These are phyloP conservation scores for Hirschfeldia incana DNA, from an alignment of 345 rosid species.

Conservation along the genomic window DNA sequence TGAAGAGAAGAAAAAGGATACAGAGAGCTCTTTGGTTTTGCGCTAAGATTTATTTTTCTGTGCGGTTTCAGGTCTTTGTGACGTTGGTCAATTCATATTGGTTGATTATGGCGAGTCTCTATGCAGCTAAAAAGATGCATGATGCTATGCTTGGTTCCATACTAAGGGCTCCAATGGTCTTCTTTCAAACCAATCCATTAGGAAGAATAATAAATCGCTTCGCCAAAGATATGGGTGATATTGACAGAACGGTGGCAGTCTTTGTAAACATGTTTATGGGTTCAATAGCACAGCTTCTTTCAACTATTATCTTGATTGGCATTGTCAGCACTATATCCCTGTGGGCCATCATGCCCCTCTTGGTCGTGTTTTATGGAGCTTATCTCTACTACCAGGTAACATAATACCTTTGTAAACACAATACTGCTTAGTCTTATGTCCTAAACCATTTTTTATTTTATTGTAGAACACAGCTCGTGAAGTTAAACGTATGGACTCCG, in stretches of 20 bases:
- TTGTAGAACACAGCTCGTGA: conserved; percentile 94
- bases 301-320: conserved; percentile 91
- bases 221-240: conserved; percentile 95
- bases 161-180: conserved; percentile 95
- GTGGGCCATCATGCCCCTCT: conserved; percentile 97
- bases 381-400: conserved; percentile 94
- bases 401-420: conserved; percentile 4
- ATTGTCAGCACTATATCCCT: conserved; percentile 95
- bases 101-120: conserved; percentile 82
- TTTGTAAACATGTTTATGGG: conserved; percentile 79
- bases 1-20: conserved; percentile 14
- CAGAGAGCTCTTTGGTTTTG: background rate
- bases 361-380: conserved; percentile 86
- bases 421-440: background rate
- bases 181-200: conserved; percentile 95
- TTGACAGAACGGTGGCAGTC: conserved; percentile 79
- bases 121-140: conserved; percentile 88
- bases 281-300: conserved; percentile 84
- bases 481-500: conserved; percentile 91
- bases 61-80: conserved; percentile 67
- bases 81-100: conserved; percentile 83
- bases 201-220: conserved; percentile 95
- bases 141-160: conserved; percentile 91
- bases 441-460: conserved; percentile 18
- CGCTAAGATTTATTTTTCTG: conserved; percentile 19